Conservation (phyloP, 1,284 basidiomycete genomes). For the Austroboletus sp. region DNA sequence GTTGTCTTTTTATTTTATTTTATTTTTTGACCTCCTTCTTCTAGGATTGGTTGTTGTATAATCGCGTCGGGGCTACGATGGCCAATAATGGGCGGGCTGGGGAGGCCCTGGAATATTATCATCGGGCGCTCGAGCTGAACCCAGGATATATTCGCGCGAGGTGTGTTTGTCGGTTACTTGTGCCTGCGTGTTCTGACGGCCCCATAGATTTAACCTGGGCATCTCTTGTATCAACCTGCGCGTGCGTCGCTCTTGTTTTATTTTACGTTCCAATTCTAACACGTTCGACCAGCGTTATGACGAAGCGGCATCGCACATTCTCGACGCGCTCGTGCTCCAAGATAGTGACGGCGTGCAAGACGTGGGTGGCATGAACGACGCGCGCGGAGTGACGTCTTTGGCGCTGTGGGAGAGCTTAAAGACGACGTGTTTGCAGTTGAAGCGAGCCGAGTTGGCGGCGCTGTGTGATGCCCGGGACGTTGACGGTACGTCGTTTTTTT, state of each 20-base stretch:
- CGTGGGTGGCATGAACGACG: slow-evolving; percentile 40
- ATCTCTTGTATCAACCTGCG: slow-evolving; percentile 85
- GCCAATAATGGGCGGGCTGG: slow-evolving; percentile 84
- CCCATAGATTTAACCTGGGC: slow-evolving; percentile 78
- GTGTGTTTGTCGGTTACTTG: slow-evolving; percentile 31
- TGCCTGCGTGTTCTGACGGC: background rate
- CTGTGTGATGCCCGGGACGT: slow-evolving; percentile 66
- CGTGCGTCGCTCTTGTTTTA: slow-evolving; percentile 38
- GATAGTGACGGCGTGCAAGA: slow-evolving; percentile 67
- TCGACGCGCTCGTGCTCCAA: slow-evolving; percentile 81
- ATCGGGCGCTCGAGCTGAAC: slow-evolving; percentile 82
- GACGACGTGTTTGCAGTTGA: slow-evolving; percentile 72
- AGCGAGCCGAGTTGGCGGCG: slow-evolving; percentile 64
- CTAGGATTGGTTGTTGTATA: slow-evolving; percentile 93
- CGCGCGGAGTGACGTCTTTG: slow-evolving; percentile 65
- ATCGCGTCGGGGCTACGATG: slow-evolving; percentile 92
- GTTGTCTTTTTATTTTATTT: background rate
- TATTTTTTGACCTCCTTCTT: background rate
- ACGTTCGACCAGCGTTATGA: slow-evolving; percentile 54
- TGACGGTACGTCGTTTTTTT: slow-evolving; percentile 45
- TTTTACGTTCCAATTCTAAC: too few species aligned
- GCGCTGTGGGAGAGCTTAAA: slow-evolving; percentile 82
- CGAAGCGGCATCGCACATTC: slow-evolving; percentile 77
- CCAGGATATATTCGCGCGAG: slow-evolving; percentile 90
- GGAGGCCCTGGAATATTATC: slow-evolving; percentile 86